A percentile compares a stretch with the other conserved stretches of the same genome.
phyloP scores from a whole-genome alignment of 805 yeast genomes.

The Ogataea kodamae region DNA sequence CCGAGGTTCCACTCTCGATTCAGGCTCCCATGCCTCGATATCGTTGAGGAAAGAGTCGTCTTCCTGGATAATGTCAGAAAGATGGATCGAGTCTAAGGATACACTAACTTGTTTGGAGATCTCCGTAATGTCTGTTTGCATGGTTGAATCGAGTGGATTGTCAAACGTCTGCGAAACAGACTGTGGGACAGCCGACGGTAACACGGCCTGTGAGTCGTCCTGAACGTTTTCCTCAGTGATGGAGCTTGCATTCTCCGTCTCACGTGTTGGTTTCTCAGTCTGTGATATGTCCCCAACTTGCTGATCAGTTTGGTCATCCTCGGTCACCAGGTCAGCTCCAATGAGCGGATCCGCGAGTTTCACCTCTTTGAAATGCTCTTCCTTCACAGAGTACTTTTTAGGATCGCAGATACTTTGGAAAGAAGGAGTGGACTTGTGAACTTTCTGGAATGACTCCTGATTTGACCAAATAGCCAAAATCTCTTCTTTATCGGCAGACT shows the following conservation, averaged over 20 bases:
- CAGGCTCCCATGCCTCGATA: slow-evolving; percentile 35
- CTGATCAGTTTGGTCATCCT: too few species aligned
- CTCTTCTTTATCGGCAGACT: slow-evolving; percentile 27
- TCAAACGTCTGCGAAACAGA: slow-evolving; percentile 16
- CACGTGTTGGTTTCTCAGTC: too few species aligned
- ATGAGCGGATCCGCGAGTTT: slow-evolving; percentile 13
- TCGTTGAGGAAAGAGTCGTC: slow-evolving; percentile 42
- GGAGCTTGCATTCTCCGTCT: slow-evolving; percentile 1
- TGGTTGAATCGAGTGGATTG: slow-evolving; percentile 23
- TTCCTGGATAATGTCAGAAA: slow-evolving; percentile 35
- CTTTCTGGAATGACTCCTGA: slow-evolving; percentile 26
- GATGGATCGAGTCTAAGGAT: slow-evolving; percentile 15
- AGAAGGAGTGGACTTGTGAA: slow-evolving; percentile 15
- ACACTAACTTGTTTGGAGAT: slow-evolving; percentile 2
- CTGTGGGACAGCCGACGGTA: neutral
- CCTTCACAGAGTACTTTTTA: slow-evolving; percentile 18
- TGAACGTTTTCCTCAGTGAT: neutral
- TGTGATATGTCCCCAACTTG: too few species aligned
- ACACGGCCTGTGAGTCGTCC: neutral
- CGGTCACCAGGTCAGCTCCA: too few species aligned
- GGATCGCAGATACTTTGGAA: slow-evolving; percentile 32
- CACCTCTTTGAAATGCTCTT: slow-evolving; percentile 23
- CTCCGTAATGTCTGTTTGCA: slow-evolving; percentile 10
- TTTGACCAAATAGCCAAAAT: slow-evolving; percentile 34
- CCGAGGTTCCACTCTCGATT: slow-evolving; percentile 10